Conservation (phyloP, 2,329 filamentous ascomycete genomes). For the Pseudogymnoascus sp. region DNA sequence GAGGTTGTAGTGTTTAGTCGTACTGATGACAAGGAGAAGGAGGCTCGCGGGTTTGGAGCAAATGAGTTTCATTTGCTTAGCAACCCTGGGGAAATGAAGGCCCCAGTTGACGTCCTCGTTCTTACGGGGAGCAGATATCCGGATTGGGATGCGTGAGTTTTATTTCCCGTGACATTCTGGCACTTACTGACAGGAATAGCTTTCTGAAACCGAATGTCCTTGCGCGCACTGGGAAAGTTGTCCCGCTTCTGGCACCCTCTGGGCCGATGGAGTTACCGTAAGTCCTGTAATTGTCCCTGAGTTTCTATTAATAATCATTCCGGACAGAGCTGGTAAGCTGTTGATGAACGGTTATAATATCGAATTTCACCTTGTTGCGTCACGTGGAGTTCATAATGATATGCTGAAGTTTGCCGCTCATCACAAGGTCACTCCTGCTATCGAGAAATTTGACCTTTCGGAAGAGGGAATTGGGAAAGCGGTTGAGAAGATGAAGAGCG, state of each 20-base stretch:
- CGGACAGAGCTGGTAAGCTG: background rate
- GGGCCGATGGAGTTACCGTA: conserved; percentile 18
- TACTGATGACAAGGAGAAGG: conserved; percentile 45
- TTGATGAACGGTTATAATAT: conserved; percentile 19
- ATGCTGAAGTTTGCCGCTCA: conserved; percentile 20
- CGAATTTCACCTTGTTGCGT: conserved; percentile 16
- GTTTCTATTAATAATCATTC: background rate
- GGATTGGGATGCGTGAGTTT: conserved; percentile 29
- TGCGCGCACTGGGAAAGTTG: conserved; percentile 38
- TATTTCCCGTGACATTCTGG: background rate
- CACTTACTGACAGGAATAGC: background rate
- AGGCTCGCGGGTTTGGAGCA: conserved; percentile 52
- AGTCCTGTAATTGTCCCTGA: background rate
- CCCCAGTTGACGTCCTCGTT: conserved; percentile 20
- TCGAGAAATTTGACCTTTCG: conserved; percentile 18
- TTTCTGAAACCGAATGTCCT: conserved; percentile 29
- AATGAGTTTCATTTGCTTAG: conserved; percentile 33
- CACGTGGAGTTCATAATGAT: conserved; percentile 15
- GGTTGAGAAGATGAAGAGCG: conserved; percentile 17
- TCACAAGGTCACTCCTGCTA: conserved; percentile 15
- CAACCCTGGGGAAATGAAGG: conserved; percentile 17
- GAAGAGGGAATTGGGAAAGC: conserved; percentile 15
- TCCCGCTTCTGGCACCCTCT: conserved; percentile 33
- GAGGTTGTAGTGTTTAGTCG: conserved; percentile 54
- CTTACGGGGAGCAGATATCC: conserved; percentile 26